Percentiles rank a stretch among this genome's conserved stretches.
These are phyloP conservation scores for Mycena olivaceomarginata DNA, from an alignment of 768 basidiomycete species.

Conservation along the genomic window DNA sequence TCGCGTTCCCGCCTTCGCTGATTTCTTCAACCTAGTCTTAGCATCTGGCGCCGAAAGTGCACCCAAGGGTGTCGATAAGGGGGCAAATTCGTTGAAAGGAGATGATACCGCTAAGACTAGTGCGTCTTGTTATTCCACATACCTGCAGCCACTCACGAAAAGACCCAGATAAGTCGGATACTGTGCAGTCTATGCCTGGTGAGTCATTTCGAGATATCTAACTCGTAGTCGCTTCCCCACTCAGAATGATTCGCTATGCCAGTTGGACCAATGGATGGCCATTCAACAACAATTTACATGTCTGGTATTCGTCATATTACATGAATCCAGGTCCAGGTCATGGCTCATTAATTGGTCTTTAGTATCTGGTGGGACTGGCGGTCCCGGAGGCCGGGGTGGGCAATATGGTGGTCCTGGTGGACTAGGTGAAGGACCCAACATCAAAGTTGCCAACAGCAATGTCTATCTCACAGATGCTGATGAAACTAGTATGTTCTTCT, in stretches of 20 bases:
- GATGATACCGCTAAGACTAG: not conserved
- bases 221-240: constrained; percentile 8
- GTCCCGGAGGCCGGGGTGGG: too few species aligned
- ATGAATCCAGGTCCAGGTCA: too few species aligned
- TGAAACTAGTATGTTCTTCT: too few species aligned
- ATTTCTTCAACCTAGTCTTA: constrained; percentile 1
- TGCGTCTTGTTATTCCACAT: constrained; percentile 16
- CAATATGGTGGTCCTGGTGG: too few species aligned
- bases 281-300: too few species aligned
- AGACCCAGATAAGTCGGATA: not conserved
- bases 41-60: not conserved
- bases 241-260: constrained; percentile 5
- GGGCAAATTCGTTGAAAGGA: constrained; percentile 7
- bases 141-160: constrained; percentile 4
- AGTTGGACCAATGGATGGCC: not conserved
- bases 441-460: not conserved
- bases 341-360: too few species aligned
- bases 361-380: too few species aligned
- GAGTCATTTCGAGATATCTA: constrained; percentile 1
- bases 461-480: not conserved
- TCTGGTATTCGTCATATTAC: too few species aligned
- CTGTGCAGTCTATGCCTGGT: constrained; percentile 10
- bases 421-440: too few species aligned
- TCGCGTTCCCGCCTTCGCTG: constrained; percentile 1
- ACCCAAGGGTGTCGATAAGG: not conserved